Evolutionary conservation across 495 filamentous ascomycete species (phyloP).

Genomic region (Penicillium bovifimosum): DNA sequence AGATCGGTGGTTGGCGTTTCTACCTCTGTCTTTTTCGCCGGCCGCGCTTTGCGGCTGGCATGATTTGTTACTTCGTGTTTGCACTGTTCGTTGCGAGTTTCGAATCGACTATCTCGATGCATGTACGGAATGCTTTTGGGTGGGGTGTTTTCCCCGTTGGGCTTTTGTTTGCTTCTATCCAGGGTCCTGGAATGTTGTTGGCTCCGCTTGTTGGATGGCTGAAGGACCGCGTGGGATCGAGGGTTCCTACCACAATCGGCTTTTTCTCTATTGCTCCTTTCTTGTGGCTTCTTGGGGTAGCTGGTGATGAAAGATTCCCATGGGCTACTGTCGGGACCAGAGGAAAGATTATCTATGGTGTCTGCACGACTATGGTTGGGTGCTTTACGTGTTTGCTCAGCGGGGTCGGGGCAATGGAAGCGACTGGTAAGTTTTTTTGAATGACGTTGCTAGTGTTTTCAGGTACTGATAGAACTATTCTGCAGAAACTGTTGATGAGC

Average conservation of each 20-base stretch:
- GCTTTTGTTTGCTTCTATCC: constrained; percentile 26
- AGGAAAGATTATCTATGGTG: constrained; percentile 19
- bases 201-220: constrained; percentile 1
- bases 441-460: background rate
- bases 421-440: constrained; percentile 22
- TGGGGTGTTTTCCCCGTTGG: constrained; percentile 28
- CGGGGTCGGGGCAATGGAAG: constrained; percentile 28
- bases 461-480: background rate
- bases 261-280: constrained; percentile 2
- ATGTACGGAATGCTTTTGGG: constrained; percentile 25
- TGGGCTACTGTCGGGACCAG: constrained; percentile 3
- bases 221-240: constrained; percentile 10
- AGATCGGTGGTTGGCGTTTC: constrained; percentile 11
- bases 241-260: constrained; percentile 7
- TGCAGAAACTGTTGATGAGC: constrained; percentile 25
- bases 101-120: constrained; percentile 27
- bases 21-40: constrained; percentile 20
- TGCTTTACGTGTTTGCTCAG: constrained; percentile 19
- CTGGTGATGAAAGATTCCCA: constrained; percentile 5
- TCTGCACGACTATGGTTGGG: constrained; percentile 14
- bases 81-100: constrained; percentile 24
- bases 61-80: constrained; percentile 18
- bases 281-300: constrained; percentile 6
- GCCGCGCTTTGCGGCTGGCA: constrained; percentile 17
- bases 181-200: constrained; percentile 17